phyloP scores from a whole-genome alignment of 208 protist species.

The Leishmania tropica region DNA sequence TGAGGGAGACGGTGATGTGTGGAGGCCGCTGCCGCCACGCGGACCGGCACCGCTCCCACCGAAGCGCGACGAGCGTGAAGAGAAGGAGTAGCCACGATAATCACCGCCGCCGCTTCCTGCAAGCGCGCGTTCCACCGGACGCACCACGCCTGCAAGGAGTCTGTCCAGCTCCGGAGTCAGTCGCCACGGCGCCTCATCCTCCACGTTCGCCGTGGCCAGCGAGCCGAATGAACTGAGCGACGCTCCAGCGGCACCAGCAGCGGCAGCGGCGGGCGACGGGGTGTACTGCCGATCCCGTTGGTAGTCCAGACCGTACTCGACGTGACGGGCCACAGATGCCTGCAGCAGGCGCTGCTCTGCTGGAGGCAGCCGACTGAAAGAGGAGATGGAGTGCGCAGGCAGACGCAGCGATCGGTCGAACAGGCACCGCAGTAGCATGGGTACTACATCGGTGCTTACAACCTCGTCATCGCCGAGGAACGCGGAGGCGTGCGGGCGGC shows the following conservation, averaged over 20 bases:
- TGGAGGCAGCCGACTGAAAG: conserved; percentile 32
- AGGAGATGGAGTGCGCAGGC: conserved; percentile 48
- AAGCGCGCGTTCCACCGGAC: conserved; percentile 24
- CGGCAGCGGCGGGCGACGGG: background rate
- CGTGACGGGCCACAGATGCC: conserved; percentile 58
- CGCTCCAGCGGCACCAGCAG: background rate
- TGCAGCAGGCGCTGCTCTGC: conserved; percentile 47
- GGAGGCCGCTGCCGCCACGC: background rate
- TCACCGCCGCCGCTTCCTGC: conserved; percentile 3
- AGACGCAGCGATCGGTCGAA: conserved; percentile 53
- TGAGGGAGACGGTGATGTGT: background rate
- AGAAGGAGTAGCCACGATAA: background rate
- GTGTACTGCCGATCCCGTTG: conserved; percentile 23
- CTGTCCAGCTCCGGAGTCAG: conserved; percentile 52
- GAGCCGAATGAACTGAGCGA: background rate
- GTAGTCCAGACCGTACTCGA: conserved; percentile 75
- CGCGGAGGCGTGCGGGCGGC: conserved; percentile 24
- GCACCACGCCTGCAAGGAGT: conserved; percentile 26
- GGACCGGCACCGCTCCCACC: background rate
- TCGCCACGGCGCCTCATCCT: conserved; percentile 38
- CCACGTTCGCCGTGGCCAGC: background rate
- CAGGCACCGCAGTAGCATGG: conserved; percentile 65
- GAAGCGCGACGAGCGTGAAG: conserved; percentile 6
- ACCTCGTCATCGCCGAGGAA: conserved; percentile 43
- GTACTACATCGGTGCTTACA: conserved; percentile 39